Percentiles rank a stretch among this genome's conserved stretches.
Conservation (phyloP, 768 basidiomycete species). For the Kwoniella sp. region DNA sequence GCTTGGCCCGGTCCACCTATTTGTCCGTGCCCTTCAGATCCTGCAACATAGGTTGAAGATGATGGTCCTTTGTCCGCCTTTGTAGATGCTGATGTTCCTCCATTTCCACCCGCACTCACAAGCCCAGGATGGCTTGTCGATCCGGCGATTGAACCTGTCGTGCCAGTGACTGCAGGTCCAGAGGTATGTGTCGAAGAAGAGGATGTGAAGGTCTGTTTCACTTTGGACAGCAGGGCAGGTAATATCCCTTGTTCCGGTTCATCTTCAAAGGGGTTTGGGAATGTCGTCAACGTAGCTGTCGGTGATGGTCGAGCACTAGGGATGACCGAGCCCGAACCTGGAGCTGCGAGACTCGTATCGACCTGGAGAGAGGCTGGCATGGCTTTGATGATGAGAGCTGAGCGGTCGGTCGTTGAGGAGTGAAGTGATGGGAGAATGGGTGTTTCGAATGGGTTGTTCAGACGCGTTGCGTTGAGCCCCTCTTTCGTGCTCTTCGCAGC, state of each 20-base stretch:
- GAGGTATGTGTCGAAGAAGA: conserved; percentile 13
- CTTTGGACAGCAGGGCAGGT: conserved; percentile 47
- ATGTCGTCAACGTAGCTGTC: conserved; percentile 36
- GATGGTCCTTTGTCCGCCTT: conserved; percentile 24
- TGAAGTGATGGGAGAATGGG: too few relatives aligned
- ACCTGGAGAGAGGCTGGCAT: conserved; percentile 1
- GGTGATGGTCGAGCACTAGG: conserved; percentile 21
- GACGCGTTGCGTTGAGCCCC: too few relatives aligned
- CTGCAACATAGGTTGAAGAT: not conserved
- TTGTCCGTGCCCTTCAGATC: not conserved
- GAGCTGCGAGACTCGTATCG: not conserved
- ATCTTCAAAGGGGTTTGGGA: conserved; percentile 49
- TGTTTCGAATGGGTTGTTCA: too few relatives aligned
- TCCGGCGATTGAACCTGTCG: not conserved
- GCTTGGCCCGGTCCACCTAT: not conserved
- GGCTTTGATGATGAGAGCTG: not conserved
- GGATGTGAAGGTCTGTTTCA: conserved; percentile 44
- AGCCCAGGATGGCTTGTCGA: not conserved
- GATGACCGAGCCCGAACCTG: not conserved
- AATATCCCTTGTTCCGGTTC: conserved; percentile 49
- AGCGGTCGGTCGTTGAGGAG: not conserved
- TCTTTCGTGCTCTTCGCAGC: too few relatives aligned
- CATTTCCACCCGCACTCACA: not conserved
- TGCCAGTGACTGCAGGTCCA: not conserved
- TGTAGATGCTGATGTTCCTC: not conserved